Evolutionary conservation across 495 filamentous ascomycete species (phyloP), one percentile per base, ranked within the genome.

Genomic region (Penicillium cataractarum): DNA sequence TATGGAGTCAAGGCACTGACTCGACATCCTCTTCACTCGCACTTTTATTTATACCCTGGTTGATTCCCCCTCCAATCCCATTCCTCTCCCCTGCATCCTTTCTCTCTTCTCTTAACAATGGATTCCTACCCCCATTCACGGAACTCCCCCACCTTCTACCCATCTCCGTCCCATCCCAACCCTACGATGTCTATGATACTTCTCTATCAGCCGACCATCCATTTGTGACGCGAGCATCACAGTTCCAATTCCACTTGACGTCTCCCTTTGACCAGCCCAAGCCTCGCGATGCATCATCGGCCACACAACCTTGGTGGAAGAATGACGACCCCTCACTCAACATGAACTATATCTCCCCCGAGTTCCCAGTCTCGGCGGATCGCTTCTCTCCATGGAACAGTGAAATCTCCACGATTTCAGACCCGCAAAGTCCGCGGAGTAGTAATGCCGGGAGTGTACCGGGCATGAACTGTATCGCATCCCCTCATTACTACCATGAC

Each of bases 391-490:
- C 66, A 13, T 73, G 65, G 65, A 56, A 68, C 48, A 64, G 65
- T 35, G 64, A 60, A 8, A 48, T 70, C n/a, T 65, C 67, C 9
- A 58, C 59, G 2, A 58, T 65, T 13, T 70, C 73, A 7, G 68
- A 64, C 19, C 54, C 65, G 1, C 71, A 71, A 52, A 76, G 69
- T 49, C 64, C 68, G 0, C 62, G 40, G 8, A 69, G 67, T 42
- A 69, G 57, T 29, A 53, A 51, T 46, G 62, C 53, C 31, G 42
- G 64, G 26, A 70, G 66, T 35, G 24, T 63, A 10, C 49, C 58
- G 5, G 60, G 60, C 13, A 61, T 68, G 35, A 69, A 49, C 6
- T 70, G 65, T 56, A 67, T 70, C 33, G 62, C 65, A 27, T 71
- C 73, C 1, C 62, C 67, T 6, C 24, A 61, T 17, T 66, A 56